These are phyloP conservation scores for Aureobasidium melanogenum DNA, from an alignment of 2,329 filamentous ascomycete species.

Conservation along the genomic window DNA sequence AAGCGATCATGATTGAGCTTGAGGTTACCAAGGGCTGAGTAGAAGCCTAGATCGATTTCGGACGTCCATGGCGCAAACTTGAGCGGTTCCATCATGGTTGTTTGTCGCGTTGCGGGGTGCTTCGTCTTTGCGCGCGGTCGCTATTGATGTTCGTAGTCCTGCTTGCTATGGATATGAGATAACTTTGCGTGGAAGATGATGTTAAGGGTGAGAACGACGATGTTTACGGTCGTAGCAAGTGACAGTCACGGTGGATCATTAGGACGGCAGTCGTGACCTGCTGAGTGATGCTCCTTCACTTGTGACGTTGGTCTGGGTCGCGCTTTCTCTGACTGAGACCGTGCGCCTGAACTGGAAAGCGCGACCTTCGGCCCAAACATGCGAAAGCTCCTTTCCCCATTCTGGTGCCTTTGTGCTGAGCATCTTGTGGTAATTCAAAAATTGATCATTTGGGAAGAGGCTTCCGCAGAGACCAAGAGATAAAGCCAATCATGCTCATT, in stretches of 20 bases:
- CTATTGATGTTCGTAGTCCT: not conserved
- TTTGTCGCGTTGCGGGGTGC: conserved; percentile 11
- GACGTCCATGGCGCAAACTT: conserved; percentile 86
- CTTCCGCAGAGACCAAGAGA: not conserved
- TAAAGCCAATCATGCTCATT: conserved; percentile 59
- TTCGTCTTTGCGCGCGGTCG: not conserved
- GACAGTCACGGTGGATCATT: not conserved
- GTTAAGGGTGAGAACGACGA: not conserved
- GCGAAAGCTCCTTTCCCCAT: not conserved
- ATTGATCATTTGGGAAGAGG: not conserved
- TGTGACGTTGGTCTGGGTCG: conserved; percentile 3
- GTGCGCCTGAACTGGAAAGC: too few species aligned
- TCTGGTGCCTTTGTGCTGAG: not conserved
- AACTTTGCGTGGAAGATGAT: not conserved
- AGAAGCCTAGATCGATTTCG: conserved; percentile 93
- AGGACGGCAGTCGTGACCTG: not conserved
- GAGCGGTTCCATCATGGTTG: conserved; percentile 35
- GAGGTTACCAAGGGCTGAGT: conserved; percentile 78
- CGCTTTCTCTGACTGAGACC: too few species aligned
- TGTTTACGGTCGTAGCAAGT: not conserved
- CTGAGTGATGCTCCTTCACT: not conserved
- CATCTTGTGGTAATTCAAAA: not conserved
- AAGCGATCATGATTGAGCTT: conserved; percentile 98
- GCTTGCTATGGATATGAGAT: not conserved
- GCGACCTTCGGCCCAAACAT: not conserved